phyloP scores from a whole-genome alignment of 1,284 basidiomycete genomes.

The Anthracocystis panici-leucophaei region DNA sequence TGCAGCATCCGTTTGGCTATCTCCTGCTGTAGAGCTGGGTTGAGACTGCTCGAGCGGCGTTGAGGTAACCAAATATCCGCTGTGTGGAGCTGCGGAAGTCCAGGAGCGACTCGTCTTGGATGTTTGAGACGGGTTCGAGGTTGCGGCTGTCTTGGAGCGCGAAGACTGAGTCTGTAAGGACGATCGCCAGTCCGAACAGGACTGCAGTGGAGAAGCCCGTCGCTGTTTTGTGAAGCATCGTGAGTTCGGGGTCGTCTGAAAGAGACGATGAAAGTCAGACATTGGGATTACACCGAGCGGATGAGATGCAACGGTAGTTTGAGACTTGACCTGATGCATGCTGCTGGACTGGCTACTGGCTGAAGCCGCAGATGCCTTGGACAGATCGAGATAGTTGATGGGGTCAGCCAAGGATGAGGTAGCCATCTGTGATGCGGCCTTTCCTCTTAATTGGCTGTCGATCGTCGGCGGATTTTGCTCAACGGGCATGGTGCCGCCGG shows the following conservation, averaged over 20 bases:
- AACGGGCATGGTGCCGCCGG: neutral
- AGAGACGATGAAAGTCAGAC: constrained; percentile 6
- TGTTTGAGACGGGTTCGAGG: neutral
- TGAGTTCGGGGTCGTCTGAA: neutral
- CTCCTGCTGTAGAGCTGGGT: neutral
- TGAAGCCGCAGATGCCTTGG: neutral
- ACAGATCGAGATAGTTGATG: neutral
- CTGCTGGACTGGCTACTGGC: neutral
- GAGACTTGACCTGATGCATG: neutral
- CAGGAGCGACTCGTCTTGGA: neutral
- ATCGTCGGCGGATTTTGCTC: neutral
- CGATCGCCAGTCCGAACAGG: neutral
- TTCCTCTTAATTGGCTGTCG: neutral
- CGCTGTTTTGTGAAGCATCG: neutral
- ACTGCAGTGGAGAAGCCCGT: neutral
- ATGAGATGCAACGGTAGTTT: neutral
- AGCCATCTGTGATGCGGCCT: neutral
- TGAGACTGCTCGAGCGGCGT: neutral
- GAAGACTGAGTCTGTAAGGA: too few relatives aligned
- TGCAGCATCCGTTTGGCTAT: neutral
- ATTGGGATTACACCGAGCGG: neutral
- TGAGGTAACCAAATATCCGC: neutral
- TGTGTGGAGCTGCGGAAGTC: neutral
- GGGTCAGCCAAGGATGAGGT: neutral
- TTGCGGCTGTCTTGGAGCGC: too few relatives aligned